Base-by-base conservation (phyloP, 345 rosid genomes). In the Camelina laxa region DNA sequence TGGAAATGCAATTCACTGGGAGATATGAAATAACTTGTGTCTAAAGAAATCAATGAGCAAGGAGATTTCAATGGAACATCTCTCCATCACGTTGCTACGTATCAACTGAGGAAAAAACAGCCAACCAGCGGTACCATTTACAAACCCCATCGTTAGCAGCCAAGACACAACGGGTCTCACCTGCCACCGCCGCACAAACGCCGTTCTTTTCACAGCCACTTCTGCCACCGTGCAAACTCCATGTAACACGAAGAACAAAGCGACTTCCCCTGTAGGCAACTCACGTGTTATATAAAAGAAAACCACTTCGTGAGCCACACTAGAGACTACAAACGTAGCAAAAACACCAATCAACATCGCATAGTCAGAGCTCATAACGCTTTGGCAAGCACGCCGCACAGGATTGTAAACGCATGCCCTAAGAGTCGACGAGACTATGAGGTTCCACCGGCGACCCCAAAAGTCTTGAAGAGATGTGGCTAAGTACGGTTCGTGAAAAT, bases 181-280 rank as follows among this genome's bases (percentile, higher is more conserved):
- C 58, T 4, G 13, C 73, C 70, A 60, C 54, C 44, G 27, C 20
- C 67, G 44, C 1, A 3, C 30, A 7, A 73, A 5, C 59, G 36
- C 9, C 51, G 31, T 19, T 24, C 69, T 70, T 60, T 77, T 80
- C 13, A 76, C 15, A 0, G 19, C 63, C 5, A 60, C 1, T 54
- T 82, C 85, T 11, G 30, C 68, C 1, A 19, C 78, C 65, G 84
- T 66, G n/a, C 85, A 85, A 7, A 79, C 36, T 10, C 90, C 91
- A n/a, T 87, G 91, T 0, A 89, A 53, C 54, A 84, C 42, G 67
- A 87, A 89, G 65, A 83, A 89, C 73, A 78, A 82, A 7, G 82
- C 82, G 44, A 89, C 84, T 80, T 89, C 91, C 85, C 96, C 79
- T 7, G 91, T 84, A 36, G 93, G 90, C 13, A 51, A 22, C 45